Percentiles rank a stretch among this genome's conserved stretches.
These are phyloP conservation scores for Mycena kentingensis DNA, from an alignment of 768 basidiomycete genomes.

Conservation along the genomic window DNA sequence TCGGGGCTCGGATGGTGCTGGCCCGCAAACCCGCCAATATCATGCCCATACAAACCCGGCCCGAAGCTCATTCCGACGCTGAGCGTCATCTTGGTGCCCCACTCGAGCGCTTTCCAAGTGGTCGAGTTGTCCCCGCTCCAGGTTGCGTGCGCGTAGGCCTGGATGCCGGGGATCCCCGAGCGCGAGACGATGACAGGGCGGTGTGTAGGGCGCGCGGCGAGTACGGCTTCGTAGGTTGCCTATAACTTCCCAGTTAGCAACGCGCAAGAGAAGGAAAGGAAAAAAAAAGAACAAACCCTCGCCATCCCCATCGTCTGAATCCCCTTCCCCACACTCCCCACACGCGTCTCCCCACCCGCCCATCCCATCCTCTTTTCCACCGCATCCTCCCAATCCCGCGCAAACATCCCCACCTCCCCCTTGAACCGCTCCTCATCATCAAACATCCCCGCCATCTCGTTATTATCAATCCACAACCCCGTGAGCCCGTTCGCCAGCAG, in stretches of 20 bases:
- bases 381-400: not conserved
- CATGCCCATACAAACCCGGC: slow-evolving; percentile 22
- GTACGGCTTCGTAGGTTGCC: slow-evolving; percentile 21
- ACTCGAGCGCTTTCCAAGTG: slow-evolving; percentile 23
- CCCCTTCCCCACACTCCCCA: slow-evolving; percentile 23
- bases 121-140: slow-evolving; percentile 26
- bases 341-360: slow-evolving; percentile 18
- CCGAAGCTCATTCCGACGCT: slow-evolving; percentile 25
- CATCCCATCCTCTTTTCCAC: slow-evolving; percentile 22
- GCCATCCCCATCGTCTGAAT: slow-evolving; percentile 25
- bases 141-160: slow-evolving; percentile 23
- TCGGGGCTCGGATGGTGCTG: slow-evolving; percentile 22
- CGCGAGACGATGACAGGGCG: slow-evolving; percentile 24
- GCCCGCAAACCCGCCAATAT: slow-evolving; percentile 23
- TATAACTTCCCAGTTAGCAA: not conserved
- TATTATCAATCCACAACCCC: slow-evolving; percentile 23
- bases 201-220: slow-evolving; percentile 17
- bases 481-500: slow-evolving; percentile 20
- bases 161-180: slow-evolving; percentile 21
- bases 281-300: slow-evolving; percentile 5
- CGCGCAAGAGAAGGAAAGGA: not conserved
- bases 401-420: slow-evolving; percentile 20
- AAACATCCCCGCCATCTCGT: slow-evolving; percentile 19
- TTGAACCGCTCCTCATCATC: slow-evolving; percentile 23
- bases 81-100: slow-evolving; percentile 24